These are phyloP conservation scores for Cryptococcus amylolentus DNA, from an alignment of 1,284 basidiomycete species.

Conservation along the genomic window DNA sequence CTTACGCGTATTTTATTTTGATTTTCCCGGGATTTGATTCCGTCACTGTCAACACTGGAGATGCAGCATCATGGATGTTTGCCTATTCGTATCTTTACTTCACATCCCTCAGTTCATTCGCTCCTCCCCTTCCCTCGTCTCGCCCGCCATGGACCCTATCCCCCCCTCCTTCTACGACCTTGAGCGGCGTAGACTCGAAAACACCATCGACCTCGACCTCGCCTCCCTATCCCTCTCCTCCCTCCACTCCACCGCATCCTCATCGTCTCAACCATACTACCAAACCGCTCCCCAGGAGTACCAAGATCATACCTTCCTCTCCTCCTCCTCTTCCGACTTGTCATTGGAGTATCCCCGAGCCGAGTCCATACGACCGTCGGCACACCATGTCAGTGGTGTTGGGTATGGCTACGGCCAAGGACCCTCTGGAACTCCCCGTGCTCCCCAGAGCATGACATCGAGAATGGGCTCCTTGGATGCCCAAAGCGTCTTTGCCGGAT, in stretches of 20 bases:
- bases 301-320: constrained; percentile 13
- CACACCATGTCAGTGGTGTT: constrained; percentile 5
- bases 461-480: constrained; percentile 5
- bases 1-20: not conserved
- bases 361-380: constrained; percentile 7
- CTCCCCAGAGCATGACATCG: constrained; percentile 1
- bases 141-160: constrained; percentile 36
- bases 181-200: constrained; percentile 44
- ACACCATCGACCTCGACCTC: constrained; percentile 45
- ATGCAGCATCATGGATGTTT: not conserved
- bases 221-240: constrained; percentile 38
- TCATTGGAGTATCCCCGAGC: constrained; percentile 28
- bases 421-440: constrained; percentile 24
- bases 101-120: not conserved
- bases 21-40: not conserved
- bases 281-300: not conserved
- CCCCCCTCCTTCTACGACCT: constrained; percentile 39
- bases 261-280: not conserved
- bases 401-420: constrained; percentile 10
- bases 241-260: constrained; percentile 20
- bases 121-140: not conserved
- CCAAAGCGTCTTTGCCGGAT: constrained; percentile 24
- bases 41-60: not conserved
- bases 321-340: constrained; percentile 15
- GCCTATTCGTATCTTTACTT: not conserved